Base-by-base conservation (phyloP, 2,329 filamentous ascomycete species). In the Aureobasidium sp. region DNA sequence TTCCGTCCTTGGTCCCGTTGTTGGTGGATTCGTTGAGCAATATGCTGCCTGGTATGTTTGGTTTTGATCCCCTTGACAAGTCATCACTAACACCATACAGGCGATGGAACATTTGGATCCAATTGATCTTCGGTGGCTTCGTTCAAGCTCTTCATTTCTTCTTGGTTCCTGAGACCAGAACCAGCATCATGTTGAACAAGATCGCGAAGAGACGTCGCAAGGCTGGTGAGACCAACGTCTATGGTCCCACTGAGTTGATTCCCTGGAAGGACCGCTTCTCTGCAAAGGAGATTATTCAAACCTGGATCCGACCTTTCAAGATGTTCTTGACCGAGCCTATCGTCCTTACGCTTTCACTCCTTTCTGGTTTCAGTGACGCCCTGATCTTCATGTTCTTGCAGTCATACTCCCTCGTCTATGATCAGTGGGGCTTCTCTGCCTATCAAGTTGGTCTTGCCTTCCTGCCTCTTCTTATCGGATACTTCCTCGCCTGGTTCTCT, bases 311-410 rank as follows among this genome's bases (percentile, higher is more conserved):
- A 0, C 87, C 88, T 0, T 91, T 90, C 75, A 83, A 83, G 45
- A 91, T 91, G 87, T 89, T 90, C 74, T 67, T 89, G 47, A 88
- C 84, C 1, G 88, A 91, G 74, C 87, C 88, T 9, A 91, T 91
- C 62, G 88, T 91, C 9, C 77, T 90, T 16, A 83, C 82, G 15
- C 77, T 90, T 8, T 90, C 88, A 0, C 80, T 90, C 0, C 84
- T 91, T 2, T 88, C 84, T 3, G 87, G 88, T 44, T 91, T 91
- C 77, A 86, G 84, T 13, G 88, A 90, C 63, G 87, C 87, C 10
- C 81, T 91, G 6, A 90, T 91, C 73, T 91, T 91, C 78, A 90
- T 90, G 82, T 90, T 89, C 73, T 85, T 91, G 64, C 86, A 91
- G 71, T 89, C 86, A 0, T 91, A 89, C 67, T 73, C 77, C 0